Percentiles rank a stretch among this genome's conserved stretches.
phyloP scores from a whole-genome alignment of 2,329 filamentous ascomycete genomes.

The Colletotrichum scovillei region DNA sequence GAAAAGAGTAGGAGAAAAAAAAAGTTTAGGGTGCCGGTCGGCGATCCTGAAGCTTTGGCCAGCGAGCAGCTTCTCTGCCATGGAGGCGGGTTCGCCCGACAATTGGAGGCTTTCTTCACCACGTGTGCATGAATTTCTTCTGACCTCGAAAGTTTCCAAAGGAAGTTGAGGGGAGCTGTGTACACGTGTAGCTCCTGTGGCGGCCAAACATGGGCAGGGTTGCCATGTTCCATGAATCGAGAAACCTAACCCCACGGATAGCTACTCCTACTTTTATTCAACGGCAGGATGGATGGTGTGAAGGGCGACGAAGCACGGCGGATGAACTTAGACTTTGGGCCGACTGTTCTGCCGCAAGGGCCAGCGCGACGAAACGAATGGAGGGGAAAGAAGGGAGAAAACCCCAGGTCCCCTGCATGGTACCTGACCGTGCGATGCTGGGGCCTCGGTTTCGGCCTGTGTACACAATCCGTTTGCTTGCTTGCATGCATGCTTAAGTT shows the following conservation, averaged over 20 bases:
- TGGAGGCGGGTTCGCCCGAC: neutral
- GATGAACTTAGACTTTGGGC: neutral
- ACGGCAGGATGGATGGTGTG: neutral
- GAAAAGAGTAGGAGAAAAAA: neutral
- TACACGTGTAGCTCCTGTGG: neutral
- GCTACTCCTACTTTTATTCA: neutral
- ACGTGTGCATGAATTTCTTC: slow-evolving; percentile 1
- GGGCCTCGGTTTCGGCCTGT: neutral
- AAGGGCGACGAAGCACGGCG: neutral
- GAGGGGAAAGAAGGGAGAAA: neutral
- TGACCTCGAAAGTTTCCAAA: neutral
- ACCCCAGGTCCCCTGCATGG: neutral
- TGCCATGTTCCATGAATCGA: neutral
- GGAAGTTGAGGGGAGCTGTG: neutral
- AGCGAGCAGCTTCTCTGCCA: neutral
- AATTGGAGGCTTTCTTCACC: neutral
- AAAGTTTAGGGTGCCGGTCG: neutral
- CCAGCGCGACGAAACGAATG: neutral
- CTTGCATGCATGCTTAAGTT: too few species aligned
- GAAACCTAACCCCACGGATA: neutral
- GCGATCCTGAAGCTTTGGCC: neutral
- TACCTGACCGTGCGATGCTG: neutral
- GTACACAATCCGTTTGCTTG: too few species aligned
- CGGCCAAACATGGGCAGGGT: neutral
- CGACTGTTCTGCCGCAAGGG: neutral